Evolutionary conservation across 1,284 basidiomycete genomes (phyloP).

Genomic region (Boletellus sp.): DNA sequence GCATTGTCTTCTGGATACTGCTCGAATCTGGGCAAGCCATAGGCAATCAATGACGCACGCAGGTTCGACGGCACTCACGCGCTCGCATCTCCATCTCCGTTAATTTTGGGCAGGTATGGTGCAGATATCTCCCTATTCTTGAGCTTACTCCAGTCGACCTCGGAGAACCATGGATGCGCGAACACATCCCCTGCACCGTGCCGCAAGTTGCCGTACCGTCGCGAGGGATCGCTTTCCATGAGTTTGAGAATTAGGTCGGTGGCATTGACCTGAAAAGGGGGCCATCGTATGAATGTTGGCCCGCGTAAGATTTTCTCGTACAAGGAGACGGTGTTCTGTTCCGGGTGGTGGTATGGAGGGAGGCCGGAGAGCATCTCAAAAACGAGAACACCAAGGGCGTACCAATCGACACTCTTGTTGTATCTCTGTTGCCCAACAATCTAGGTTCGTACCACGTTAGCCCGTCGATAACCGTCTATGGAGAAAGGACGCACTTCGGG

Average conservation of each 20-base stretch:
- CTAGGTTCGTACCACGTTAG: conserved; percentile 31
- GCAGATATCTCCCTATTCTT: conserved; percentile 87
- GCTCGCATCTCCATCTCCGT: conserved; percentile 85
- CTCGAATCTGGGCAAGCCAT: conserved; percentile 54
- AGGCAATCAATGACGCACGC: not conserved
- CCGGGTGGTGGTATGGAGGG: conserved; percentile 71
- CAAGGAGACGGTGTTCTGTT: conserved; percentile 59
- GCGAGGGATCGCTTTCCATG: conserved; percentile 86
- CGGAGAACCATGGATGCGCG: conserved; percentile 93
- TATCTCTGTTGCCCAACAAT: conserved; percentile 89
- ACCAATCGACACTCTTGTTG: conserved; percentile 99
- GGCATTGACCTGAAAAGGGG: conserved; percentile 81
- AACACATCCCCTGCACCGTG: conserved; percentile 95
- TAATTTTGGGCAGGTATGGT: conserved; percentile 90
- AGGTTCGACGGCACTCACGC: conserved; percentile 56
- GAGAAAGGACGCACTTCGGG: conserved; percentile 61
- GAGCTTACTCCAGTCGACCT: conserved; percentile 92
- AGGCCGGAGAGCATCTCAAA: conserved; percentile 96
- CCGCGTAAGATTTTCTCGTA: conserved; percentile 85
- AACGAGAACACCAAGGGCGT: conserved; percentile 93
- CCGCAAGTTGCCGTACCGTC: conserved; percentile 89
- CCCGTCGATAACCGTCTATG: not conserved
- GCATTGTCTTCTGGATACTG: conserved; percentile 71
- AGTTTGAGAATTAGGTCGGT: conserved; percentile 89
- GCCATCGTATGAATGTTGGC: conserved; percentile 80